Percentiles rank a stretch among this genome's conserved stretches.
These are phyloP conservation scores for Gloeopeniophorella convolvens DNA, from an alignment of 768 basidiomycete species.

Conservation along the genomic window DNA sequence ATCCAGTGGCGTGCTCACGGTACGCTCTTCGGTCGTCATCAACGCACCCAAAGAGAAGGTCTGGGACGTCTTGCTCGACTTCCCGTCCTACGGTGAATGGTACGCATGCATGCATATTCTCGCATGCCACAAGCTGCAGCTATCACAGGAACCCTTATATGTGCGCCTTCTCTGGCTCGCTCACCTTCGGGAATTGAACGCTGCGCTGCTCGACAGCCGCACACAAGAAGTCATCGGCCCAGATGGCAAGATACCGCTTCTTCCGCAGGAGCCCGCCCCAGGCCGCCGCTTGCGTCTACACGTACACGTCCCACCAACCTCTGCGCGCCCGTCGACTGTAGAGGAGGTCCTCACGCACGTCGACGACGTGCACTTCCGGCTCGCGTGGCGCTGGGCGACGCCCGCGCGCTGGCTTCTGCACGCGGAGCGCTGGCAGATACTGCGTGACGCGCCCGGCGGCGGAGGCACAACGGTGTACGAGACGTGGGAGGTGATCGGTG, in stretches of 20 bases:
- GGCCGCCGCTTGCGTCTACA: neutral
- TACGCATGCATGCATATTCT: neutral
- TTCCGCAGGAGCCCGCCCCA: neutral
- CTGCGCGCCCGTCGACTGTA: neutral
- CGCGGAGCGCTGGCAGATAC: constrained; percentile 12
- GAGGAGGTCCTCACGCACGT: constrained; percentile 10
- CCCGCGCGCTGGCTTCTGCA: constrained; percentile 8
- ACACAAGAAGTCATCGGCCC: constrained; percentile 1
- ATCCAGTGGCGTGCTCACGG: neutral
- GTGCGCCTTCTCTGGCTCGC: neutral
- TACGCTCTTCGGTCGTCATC: constrained; percentile 8
- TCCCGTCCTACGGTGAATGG: constrained; percentile 10
- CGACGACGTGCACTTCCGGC: neutral
- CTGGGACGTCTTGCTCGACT: constrained; percentile 11
- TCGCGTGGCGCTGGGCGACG: constrained; percentile 9
- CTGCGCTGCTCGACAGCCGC: neutral
- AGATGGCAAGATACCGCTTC: neutral
- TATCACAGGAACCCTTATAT: constrained; percentile 9
- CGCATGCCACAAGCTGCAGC: neutral
- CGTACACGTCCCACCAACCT: constrained; percentile 1
- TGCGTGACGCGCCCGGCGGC: neutral
- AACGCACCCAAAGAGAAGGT: constrained; percentile 5
- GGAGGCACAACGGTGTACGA: constrained; percentile 2
- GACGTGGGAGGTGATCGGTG: constrained; percentile 10
- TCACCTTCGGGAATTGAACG: neutral